Evolutionary conservation across 179 eudicot genomes (phyloP).

Genomic region (Camellia oleifera): DNA sequence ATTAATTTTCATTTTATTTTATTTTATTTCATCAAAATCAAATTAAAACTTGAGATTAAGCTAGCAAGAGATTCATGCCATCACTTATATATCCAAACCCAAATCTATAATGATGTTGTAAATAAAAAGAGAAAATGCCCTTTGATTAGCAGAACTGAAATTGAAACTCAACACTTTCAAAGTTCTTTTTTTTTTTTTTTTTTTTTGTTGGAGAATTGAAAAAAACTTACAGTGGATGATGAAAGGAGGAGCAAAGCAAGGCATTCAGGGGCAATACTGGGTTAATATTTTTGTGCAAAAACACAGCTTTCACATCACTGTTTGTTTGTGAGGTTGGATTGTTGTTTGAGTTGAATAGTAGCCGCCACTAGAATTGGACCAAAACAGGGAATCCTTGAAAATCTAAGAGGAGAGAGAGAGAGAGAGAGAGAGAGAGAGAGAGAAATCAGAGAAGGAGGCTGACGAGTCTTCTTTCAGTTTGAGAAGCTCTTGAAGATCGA

Average conservation of each 20-base stretch:
- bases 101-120: background rate
- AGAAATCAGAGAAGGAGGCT: background rate
- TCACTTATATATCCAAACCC: background rate
- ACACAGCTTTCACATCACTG: no score
- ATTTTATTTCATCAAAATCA: no score
- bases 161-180: background rate
- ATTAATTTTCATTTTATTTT: no score
- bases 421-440: background rate
- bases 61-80: background rate
- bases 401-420: background rate
- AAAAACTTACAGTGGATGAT: slow-evolving; percentile 14
- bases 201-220: background rate
- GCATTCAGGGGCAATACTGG: slow-evolving; percentile 7
- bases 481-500: slow-evolving; percentile 9
- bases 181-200: background rate
- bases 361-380: background rate
- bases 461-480: background rate
- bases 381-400: background rate
- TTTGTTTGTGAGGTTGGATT: no score
- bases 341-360: background rate
- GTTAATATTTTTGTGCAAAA: background rate
- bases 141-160: background rate
- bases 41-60: background rate
- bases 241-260: background rate
- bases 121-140: background rate